Conservation (phyloP, 2,329 filamentous ascomycete species). For the Diaporthe nobilis region DNA sequence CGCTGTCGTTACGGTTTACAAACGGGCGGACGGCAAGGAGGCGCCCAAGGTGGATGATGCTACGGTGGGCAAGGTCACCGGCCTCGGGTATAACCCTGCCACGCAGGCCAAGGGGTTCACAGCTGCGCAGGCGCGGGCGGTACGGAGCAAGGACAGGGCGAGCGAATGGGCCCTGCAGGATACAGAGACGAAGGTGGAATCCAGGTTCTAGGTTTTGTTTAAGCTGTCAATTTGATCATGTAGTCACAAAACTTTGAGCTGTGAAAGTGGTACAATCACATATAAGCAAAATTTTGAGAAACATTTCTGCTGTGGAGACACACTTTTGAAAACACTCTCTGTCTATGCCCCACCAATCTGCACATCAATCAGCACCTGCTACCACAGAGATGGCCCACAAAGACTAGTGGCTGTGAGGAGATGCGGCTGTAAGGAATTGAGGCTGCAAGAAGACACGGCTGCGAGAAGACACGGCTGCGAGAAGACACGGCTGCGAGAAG, state of each 20-base stretch:
- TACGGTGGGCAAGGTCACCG: conserved; percentile 75
- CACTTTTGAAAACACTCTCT: not conserved
- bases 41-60: conserved; percentile 73
- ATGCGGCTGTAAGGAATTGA: too few species aligned
- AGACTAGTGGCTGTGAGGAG: too few species aligned
- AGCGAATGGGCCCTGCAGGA: conserved; percentile 86
- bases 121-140: conserved; percentile 76
- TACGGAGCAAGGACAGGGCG: conserved; percentile 76
- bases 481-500: not conserved
- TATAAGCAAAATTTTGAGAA: not conserved
- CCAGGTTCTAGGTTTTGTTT: conserved; percentile 48
- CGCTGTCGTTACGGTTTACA: conserved; percentile 91
- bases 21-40: conserved; percentile 81
- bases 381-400: too few species aligned
- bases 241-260: not conserved
- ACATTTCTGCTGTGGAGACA: not conserved
- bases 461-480: too few species aligned
- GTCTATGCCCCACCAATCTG: not conserved
- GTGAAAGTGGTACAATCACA: not conserved
- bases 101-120: conserved; percentile 92
- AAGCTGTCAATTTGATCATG: not conserved
- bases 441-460: too few species aligned
- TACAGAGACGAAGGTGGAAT: conserved; percentile 78
- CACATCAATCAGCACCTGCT: not conserved
- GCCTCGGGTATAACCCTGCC: conserved; percentile 92